A percentile compares a stretch with the other conserved stretches of the same genome.
Conservation (phyloP, 2,329 filamentous ascomycete genomes). For the Talaromyces verruculosus region DNA sequence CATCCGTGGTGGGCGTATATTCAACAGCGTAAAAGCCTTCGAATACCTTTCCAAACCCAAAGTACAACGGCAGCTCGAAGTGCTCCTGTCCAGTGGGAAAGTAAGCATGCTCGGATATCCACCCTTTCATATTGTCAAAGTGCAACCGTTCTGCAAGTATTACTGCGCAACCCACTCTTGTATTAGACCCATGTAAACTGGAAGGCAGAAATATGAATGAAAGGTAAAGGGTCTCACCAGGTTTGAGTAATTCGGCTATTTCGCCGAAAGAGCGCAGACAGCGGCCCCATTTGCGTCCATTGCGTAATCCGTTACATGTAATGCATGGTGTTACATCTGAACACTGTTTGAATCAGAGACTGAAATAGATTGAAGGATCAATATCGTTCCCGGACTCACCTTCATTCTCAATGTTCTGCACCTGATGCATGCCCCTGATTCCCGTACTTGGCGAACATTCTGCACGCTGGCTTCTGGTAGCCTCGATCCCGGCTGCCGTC, state of each 20-base stretch:
- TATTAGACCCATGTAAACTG: not conserved
- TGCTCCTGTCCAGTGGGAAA: not conserved
- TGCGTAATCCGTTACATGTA: not conserved
- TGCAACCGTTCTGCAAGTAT: conserved; percentile 11
- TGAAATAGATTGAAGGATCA: not conserved
- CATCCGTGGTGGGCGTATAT: not conserved
- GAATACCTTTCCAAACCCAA: conserved; percentile 15
- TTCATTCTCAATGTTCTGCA: conserved; percentile 1
- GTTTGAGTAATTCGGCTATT: not conserved
- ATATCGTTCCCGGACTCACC: not conserved
- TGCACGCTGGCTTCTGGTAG: not conserved
- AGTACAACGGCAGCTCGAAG: conserved; percentile 7
- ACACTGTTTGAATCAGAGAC: conserved; percentile 1
- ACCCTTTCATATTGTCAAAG: not conserved
- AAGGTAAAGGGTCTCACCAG: conserved; percentile 11
- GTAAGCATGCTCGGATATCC: not conserved
- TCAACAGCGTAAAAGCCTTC: not conserved
- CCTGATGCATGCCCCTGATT: conserved; percentile 14
- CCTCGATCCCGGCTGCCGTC: not conserved
- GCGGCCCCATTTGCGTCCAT: conserved; percentile 16
- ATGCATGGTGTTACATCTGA: conserved; percentile 1
- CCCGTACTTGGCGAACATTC: conserved; percentile 8
- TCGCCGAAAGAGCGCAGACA: conserved; percentile 17
- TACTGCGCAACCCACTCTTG: not conserved
- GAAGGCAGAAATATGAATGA: not conserved